phyloP scores from a whole-genome alignment of 208 protist species.

The Leishmania amazonensis region DNA sequence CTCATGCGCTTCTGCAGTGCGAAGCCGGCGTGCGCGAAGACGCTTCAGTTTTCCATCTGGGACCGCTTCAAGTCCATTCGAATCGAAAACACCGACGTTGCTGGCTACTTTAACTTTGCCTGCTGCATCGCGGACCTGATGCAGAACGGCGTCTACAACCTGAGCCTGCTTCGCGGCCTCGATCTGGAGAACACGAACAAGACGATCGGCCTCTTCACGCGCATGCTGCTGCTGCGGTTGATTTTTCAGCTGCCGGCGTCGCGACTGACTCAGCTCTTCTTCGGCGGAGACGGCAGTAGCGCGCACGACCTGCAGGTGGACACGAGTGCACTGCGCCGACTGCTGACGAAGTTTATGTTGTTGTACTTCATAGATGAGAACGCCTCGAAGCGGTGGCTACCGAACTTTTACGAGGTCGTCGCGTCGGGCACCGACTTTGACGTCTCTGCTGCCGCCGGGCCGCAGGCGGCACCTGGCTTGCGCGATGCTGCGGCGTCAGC shows the following conservation, averaged over 20 bases:
- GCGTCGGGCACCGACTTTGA: slow-evolving; percentile 67
- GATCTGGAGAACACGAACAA: slow-evolving; percentile 80
- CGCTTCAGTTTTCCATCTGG: slow-evolving; percentile 85
- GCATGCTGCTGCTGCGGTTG: slow-evolving; percentile 73
- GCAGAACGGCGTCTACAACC: slow-evolving; percentile 54
- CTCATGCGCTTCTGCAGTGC: slow-evolving; percentile 75
- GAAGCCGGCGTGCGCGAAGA: slow-evolving; percentile 57
- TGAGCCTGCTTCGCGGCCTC: slow-evolving; percentile 81
- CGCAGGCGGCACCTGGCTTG: too few species aligned
- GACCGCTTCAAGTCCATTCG: slow-evolving; percentile 83
- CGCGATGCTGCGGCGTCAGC: not conserved
- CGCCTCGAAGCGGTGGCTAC: slow-evolving; percentile 64
- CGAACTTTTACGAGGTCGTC: slow-evolving; percentile 74
- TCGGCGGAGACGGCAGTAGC: slow-evolving; percentile 67
- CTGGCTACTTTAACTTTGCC: slow-evolving; percentile 74
- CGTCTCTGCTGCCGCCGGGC: slow-evolving; percentile 4
- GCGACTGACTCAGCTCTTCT: slow-evolving; percentile 73
- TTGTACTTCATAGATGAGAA: slow-evolving; percentile 80
- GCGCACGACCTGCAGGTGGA: slow-evolving; percentile 68
- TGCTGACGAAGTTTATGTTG: slow-evolving; percentile 59
- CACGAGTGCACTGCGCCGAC: slow-evolving; percentile 50
- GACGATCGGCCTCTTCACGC: slow-evolving; percentile 76
- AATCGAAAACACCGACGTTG: slow-evolving; percentile 58
- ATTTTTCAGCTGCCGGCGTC: slow-evolving; percentile 59
- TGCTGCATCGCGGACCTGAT: slow-evolving; percentile 60